Conservation (phyloP, 1,284 basidiomycete genomes). For the Moniliophthora roreri region DNA sequence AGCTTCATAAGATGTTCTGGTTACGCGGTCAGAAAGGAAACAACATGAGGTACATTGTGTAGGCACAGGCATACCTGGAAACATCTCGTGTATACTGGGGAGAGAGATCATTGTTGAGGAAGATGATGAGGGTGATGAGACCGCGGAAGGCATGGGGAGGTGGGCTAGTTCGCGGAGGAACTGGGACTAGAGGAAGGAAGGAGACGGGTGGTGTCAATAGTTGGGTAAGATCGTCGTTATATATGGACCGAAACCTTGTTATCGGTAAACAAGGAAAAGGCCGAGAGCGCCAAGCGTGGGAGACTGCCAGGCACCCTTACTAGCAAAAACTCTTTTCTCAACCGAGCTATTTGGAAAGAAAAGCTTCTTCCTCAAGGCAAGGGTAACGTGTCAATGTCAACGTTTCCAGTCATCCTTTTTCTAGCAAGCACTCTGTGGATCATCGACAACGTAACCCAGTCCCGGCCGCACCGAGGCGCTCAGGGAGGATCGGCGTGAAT, state of each 20-base stretch:
- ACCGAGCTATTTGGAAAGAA: not conserved
- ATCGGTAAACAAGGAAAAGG: constrained; percentile 4
- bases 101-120: constrained; percentile 32
- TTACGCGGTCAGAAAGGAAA: not conserved
- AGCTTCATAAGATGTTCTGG: constrained; percentile 27
- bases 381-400: not conserved
- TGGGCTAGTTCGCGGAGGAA: constrained; percentile 7
- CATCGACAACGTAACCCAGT: not conserved
- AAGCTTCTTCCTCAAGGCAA: not conserved
- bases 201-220: too few species aligned
- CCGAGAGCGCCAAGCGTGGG: constrained; percentile 5
- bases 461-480: not conserved
- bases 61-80: constrained; percentile 41
- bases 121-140: constrained; percentile 8
- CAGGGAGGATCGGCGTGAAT: constrained; percentile 2
- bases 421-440: not conserved
- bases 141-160: constrained; percentile 26
- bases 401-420: not conserved
- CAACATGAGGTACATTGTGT: not conserved
- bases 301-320: not conserved
- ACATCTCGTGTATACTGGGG: constrained; percentile 57
- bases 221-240: not conserved
- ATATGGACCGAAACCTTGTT: not conserved
- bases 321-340: too few species aligned
- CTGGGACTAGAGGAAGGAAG: too few species aligned